Base-by-base conservation (phyloP, 768 basidiomycete genomes). In the Galerina sulciceps region DNA sequence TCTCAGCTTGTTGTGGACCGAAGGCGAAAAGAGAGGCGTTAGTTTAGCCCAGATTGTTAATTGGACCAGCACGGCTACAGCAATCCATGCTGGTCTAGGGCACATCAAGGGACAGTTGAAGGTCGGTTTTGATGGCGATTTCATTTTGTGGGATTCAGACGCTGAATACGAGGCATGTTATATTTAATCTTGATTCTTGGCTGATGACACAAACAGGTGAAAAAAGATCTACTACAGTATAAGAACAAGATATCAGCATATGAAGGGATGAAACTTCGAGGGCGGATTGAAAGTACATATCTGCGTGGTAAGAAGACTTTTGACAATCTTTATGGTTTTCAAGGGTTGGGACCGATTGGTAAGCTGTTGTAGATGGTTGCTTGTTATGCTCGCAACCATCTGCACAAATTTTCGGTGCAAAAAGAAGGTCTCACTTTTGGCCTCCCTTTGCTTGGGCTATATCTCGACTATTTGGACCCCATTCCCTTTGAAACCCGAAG, bases 221-320 rank as follows among this genome's bases (percentile, higher is more conserved):
- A 87, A 23, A 83, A 83, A 67, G 88, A 90, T 9, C 67, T 73
- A 11, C 78, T 98, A 11, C 81, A 87, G 53, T 98, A 96, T 82
- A 97, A 94, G 80, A 98, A 99, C 76, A 96, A 95, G 73, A 68
- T 97, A 17, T 92, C 93, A 3, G 92, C 96, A 2, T 99, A 96
- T 70, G 84, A 91, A 64, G 95, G 94, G 4, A 76, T 84, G 66
- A 79, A 67, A 15, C 79, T 97, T 43, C 76, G 65, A 14, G 96
- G 96, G 0, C 76, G 76, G n/a, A 91, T 95, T 36, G 76, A 85
- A 58, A 78, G 88, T 72, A 94, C 93, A 0, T 92, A 84, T 71
- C 76, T 99, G n/a, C 84, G 94, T 4, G 96, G 94, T 2, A 64
- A 70, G 15, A 70, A 90, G 44, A 83, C 89, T 0, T 97, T 91